Percentiles rank a stretch among this genome's conserved stretches.
These are phyloP conservation scores for Gossypium arboreum DNA, from an alignment of 345 rosid genomes.

Conservation along the genomic window DNA sequence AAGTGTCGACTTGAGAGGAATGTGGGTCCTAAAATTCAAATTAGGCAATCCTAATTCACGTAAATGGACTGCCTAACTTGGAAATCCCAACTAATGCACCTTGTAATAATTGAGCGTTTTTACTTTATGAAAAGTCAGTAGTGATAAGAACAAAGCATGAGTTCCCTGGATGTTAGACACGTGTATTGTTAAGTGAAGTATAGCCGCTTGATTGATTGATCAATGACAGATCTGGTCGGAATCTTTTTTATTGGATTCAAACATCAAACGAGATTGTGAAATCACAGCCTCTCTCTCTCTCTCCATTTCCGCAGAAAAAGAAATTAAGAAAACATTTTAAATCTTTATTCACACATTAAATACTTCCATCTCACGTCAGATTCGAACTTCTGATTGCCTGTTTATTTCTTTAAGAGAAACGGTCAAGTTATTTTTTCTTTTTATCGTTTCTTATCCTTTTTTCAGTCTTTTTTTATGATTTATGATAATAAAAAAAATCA, in stretches of 20 bases:
- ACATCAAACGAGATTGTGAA: background rate
- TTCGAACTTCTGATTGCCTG: background rate
- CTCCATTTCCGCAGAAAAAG: background rate
- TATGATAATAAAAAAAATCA: background rate
- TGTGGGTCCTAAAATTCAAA: too few species aligned
- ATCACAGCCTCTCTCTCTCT: background rate
- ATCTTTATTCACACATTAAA: too few species aligned
- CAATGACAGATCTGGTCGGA: background rate
- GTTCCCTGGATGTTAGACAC: background rate
- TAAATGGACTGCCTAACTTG: background rate
- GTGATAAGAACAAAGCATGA: background rate
- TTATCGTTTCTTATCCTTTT: background rate
- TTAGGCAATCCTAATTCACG: background rate
- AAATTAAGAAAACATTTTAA: too few species aligned
- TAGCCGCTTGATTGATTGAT: background rate
- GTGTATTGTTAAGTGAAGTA: too few species aligned
- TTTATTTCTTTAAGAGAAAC: background rate
- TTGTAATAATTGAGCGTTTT: background rate
- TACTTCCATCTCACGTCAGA: background rate
- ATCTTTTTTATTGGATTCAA: background rate
- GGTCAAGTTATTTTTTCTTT: too few species aligned
- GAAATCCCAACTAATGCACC: background rate
- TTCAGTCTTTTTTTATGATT: background rate
- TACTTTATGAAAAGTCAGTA: constrained; percentile 2
- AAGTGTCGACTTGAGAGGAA: too few species aligned